These are phyloP conservation scores for Penicillium brevicompactum DNA, from an alignment of 2,329 filamentous ascomycete genomes.

Conservation along the genomic window DNA sequence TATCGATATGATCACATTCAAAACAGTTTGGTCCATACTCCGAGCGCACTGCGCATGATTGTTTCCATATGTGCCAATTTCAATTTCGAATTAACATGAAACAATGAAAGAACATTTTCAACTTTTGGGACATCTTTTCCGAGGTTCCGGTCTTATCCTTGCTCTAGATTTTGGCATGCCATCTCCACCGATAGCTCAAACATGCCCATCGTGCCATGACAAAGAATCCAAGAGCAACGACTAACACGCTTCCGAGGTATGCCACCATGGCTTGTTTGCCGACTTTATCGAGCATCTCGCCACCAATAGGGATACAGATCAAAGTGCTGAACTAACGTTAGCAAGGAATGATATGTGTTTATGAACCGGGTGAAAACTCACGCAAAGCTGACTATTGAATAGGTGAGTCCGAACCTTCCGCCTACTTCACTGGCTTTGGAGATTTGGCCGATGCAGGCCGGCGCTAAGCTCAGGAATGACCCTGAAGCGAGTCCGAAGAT, in stretches of 20 bases:
- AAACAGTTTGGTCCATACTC: background rate
- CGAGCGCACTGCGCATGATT: background rate
- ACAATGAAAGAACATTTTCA: background rate
- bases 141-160: background rate
- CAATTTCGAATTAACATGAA: background rate
- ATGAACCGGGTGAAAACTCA: slow-evolving; percentile 18
- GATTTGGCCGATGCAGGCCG: slow-evolving; percentile 52
- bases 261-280: slow-evolving; percentile 49
- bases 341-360: background rate
- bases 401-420: slow-evolving; percentile 52
- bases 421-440: slow-evolving; percentile 53
- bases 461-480: slow-evolving; percentile 49
- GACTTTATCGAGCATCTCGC: slow-evolving; percentile 52
- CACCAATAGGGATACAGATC: slow-evolving; percentile 52
- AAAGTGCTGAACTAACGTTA: slow-evolving; percentile 35
- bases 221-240: slow-evolving; percentile 39
- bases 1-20: background rate
- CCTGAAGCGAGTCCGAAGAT: slow-evolving; percentile 53
- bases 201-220: slow-evolving; percentile 42
- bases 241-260: slow-evolving; percentile 47
- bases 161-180: slow-evolving; percentile 37
- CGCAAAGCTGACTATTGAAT: slow-evolving; percentile 52
- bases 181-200: slow-evolving; percentile 41
- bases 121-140: too few relatives aligned
- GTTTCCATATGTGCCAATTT: background rate